A percentile compares a stretch with the other conserved stretches of the same genome.
These are phyloP conservation scores for Leccinum fallax DNA, from an alignment of 1,284 basidiomycete species.

Conservation along the genomic window DNA sequence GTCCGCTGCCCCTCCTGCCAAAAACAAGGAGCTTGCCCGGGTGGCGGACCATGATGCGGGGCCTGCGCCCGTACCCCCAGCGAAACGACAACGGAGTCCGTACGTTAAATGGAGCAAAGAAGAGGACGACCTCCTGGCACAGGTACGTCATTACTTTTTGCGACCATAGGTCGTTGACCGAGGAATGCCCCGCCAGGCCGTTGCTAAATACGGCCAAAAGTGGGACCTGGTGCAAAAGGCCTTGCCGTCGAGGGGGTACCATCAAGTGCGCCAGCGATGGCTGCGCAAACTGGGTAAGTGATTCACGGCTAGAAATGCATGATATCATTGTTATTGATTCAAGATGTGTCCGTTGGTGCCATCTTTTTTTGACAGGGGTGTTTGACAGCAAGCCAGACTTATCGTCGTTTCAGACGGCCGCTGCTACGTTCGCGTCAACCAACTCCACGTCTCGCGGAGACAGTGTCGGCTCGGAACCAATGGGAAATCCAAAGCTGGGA, in stretches of 20 bases:
- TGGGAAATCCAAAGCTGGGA: constrained; percentile 38
- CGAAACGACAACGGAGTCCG: constrained; percentile 39
- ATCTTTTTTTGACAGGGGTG: constrained; percentile 26
- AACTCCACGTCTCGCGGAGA: constrained; percentile 17
- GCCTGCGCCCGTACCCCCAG: neutral
- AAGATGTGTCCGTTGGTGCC: constrained; percentile 2
- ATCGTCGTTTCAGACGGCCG: constrained; percentile 36
- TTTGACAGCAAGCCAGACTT: constrained; percentile 43
- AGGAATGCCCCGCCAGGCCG: constrained; percentile 29
- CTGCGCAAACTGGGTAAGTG: constrained; percentile 39
- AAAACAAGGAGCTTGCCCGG: constrained; percentile 29
- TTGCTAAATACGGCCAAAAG: constrained; percentile 43
- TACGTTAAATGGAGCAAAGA: constrained; percentile 44
- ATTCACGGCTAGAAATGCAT: neutral
- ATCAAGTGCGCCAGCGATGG: constrained; percentile 45
- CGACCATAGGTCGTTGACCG: neutral
- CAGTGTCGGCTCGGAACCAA: constrained; percentile 18
- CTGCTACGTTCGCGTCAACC: constrained; percentile 18
- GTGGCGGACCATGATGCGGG: constrained; percentile 26
- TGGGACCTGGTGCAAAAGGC: constrained; percentile 45
- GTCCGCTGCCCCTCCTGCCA: neutral
- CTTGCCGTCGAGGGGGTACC: constrained; percentile 40
- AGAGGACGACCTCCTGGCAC: constrained; percentile 42
- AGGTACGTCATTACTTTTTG: constrained; percentile 24
- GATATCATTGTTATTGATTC: neutral